These are phyloP conservation scores for Nakaseomyces glabratus DNA, from an alignment of 1,139 yeast species.

Conservation along the genomic window DNA sequence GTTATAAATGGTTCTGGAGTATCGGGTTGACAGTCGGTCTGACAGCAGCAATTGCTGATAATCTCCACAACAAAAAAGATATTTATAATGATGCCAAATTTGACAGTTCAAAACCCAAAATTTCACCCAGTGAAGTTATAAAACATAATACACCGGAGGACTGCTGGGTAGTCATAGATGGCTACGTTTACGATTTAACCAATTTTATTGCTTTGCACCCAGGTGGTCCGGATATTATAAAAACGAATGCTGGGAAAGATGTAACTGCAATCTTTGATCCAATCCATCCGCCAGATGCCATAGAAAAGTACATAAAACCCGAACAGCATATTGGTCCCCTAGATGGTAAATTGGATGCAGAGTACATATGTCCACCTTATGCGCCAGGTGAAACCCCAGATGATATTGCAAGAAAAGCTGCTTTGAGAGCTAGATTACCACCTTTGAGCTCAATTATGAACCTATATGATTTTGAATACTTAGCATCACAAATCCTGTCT, in stretches of 20 bases:
- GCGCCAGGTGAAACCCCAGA: conserved; percentile 39
- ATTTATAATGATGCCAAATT: conserved; percentile 12
- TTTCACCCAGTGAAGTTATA: conserved; percentile 38
- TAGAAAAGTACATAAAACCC: conserved; percentile 43
- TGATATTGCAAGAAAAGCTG: conserved; percentile 47
- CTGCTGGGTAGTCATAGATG: conserved; percentile 84
- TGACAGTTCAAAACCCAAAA: conserved; percentile 14
- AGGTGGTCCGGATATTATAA: conserved; percentile 71
- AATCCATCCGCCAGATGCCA: conserved; percentile 74
- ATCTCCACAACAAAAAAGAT: too few species aligned
- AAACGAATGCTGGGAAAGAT: conserved; percentile 80
- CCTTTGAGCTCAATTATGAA: conserved; percentile 29
- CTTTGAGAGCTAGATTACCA: conserved; percentile 36
- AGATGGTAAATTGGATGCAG: conserved; percentile 23
- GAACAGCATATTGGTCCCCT: conserved; percentile 42
- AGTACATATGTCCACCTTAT: conserved; percentile 25
- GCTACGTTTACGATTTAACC: conserved; percentile 76
- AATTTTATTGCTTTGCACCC: conserved; percentile 75
- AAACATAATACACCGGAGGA: conserved; percentile 60
- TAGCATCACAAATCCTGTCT: conserved; percentile 70
- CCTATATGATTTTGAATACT: conserved; percentile 52
- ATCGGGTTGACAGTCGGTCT: too few species aligned
- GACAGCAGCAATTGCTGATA: too few species aligned
- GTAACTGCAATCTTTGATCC: conserved; percentile 83
- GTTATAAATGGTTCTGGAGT: too few species aligned